phyloP scores from a whole-genome alignment of 495 filamentous ascomycete genomes.

The Aspergillus bertholletiae region DNA sequence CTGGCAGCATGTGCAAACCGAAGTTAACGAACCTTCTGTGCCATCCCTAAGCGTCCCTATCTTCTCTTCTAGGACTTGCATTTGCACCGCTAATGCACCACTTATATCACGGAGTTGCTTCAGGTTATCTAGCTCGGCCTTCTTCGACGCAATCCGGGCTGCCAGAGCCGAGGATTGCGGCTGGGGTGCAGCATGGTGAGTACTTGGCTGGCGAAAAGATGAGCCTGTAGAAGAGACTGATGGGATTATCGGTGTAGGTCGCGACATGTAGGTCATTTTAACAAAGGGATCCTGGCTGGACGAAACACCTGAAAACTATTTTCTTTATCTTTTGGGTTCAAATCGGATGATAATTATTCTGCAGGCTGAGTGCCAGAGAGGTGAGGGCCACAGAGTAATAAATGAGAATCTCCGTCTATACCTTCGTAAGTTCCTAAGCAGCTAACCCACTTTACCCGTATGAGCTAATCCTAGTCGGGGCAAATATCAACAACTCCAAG shows the following conservation, averaged over 20 bases:
- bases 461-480: slow-evolving; percentile 32
- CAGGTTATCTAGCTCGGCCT: slow-evolving; percentile 85
- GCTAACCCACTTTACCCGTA: background rate
- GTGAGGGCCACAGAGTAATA: no score
- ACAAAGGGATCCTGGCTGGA: background rate
- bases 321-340: background rate
- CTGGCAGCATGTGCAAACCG: background rate
- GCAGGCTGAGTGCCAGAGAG: no score
- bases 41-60: slow-evolving; percentile 84
- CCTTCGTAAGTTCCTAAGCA: no score
- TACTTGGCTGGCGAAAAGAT: slow-evolving; percentile 34
- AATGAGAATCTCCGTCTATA: no score
- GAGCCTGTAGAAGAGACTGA: slow-evolving; percentile 21
- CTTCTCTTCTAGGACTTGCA: slow-evolving; percentile 88
- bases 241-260: slow-evolving; percentile 41
- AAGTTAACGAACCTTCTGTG: slow-evolving; percentile 67
- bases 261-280: slow-evolving; percentile 55
- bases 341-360: background rate
- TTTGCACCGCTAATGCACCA: slow-evolving; percentile 79
- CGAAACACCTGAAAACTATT: background rate
- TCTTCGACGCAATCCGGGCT: slow-evolving; percentile 88
- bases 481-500: slow-evolving; percentile 39
- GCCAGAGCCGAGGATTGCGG: slow-evolving; percentile 80
- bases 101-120: slow-evolving; percentile 86
- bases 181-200: slow-evolving; percentile 34